phyloP scores from a whole-genome alignment of 1,284 basidiomycete species.

The Rugosomyces carneus region DNA sequence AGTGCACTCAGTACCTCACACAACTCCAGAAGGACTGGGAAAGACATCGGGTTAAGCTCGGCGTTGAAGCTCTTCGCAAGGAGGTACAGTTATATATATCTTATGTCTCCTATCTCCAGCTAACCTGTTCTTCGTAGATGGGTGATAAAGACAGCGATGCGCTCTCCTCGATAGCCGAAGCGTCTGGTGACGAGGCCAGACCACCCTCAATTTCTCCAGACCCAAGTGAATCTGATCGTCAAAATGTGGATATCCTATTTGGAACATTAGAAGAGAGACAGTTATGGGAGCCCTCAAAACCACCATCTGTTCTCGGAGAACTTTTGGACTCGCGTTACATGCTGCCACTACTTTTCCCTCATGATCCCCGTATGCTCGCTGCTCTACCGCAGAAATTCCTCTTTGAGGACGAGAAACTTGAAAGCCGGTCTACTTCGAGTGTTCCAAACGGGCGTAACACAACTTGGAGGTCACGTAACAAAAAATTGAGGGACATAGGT shows the following conservation, averaged over 20 bases:
- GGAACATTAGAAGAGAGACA: constrained; percentile 59
- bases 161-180: constrained; percentile 41
- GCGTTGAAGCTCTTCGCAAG: constrained; percentile 73
- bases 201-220: constrained; percentile 30
- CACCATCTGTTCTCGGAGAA: constrained; percentile 81
- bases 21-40: constrained; percentile 98
- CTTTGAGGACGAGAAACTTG: constrained; percentile 26
- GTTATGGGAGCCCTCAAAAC: constrained; percentile 68
- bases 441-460: constrained; percentile 12
- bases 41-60: constrained; percentile 74
- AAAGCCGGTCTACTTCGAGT: constrained; percentile 10
- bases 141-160: constrained; percentile 57
- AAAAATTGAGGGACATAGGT: constrained; percentile 54
- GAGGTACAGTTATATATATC: constrained; percentile 48
- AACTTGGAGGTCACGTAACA: constrained; percentile 47
- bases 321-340: constrained; percentile 87
- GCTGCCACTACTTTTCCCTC: constrained; percentile 84
- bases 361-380: constrained; percentile 69
- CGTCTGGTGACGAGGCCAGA: constrained; percentile 24
- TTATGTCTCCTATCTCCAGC: not conserved
- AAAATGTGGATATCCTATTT: constrained; percentile 73
- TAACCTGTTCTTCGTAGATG: constrained; percentile 40
- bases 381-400: constrained; percentile 52
- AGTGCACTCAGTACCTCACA: constrained; percentile 89
- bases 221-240: constrained; percentile 35